Base-by-base conservation (phyloP, 148 eudicot genomes). In the Chenopodium formosanum region DNA sequence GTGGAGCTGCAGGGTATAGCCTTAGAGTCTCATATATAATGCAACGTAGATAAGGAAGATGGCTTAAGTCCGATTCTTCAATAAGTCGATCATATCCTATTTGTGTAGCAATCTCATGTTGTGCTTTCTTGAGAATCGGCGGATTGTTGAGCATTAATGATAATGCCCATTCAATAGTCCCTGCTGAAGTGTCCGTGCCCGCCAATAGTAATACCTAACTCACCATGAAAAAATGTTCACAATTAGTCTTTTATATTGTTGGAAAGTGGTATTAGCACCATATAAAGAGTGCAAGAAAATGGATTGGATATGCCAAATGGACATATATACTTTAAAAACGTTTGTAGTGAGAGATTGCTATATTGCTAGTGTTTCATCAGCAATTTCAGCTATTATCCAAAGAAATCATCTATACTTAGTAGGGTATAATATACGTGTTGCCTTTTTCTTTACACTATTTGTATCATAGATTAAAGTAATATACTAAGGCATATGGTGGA, bases 61-160 rank as follows among this genome's bases (percentile, higher is more conserved):
- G 64, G 47, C 16, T 64, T 9, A 87, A 46, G 70, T 87, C 89
- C 34, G 77, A 12, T 82, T 87, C 87, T 11, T 82, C 68, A 2
- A 85, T 47, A 1, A 87, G 77, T 10, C 80, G 82, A 29, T 80
- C 76, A 58, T 58, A 52, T 0, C 87, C 84, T 1, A 87, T 70
- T 23, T 73, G 78, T 77, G 34, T 17, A 52, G 78, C 82, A 2
- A 87, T 68, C 73, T 87, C 89, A 16, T 74, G 69, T 23, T 78
- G 83, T 56, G 89, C 87, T 32, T 79, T 87, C 72, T 82, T 66
- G 7, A 84, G 68, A 3, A 44, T 31, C 14, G 29, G 44, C n/a
- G 85, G 89, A 74, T 87, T 83, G 75, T 87, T 87, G 1, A 87
- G 89, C 71, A 87, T 11, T 7, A 87, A 83, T 16, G 89, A 79